A percentile compares a stretch with the other conserved stretches of the same genome.
These are phyloP conservation scores for Allium cepa DNA, from an alignment of 106 monocot genomes.

Conservation along the genomic window DNA sequence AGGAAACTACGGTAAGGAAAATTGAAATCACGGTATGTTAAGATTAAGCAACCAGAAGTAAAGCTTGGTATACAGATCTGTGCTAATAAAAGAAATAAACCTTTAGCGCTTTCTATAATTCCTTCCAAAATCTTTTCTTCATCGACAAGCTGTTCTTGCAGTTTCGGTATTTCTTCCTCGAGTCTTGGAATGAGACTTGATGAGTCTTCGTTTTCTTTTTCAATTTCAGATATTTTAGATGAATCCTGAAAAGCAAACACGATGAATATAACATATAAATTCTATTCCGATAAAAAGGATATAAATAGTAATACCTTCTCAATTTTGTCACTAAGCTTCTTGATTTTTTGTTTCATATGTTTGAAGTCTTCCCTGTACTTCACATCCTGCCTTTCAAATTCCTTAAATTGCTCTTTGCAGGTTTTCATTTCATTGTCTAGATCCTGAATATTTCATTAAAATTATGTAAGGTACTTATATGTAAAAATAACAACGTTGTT, in stretches of 20 bases:
- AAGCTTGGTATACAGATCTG: no score
- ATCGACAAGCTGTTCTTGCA: conserved; percentile 56
- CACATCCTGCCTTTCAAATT: conserved; percentile 80
- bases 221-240: conserved; percentile 52
- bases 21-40: not conserved
- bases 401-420: conserved; percentile 86
- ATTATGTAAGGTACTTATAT: not conserved
- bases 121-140: conserved; percentile 81
- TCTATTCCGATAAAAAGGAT: conserved; percentile 4
- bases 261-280: not conserved
- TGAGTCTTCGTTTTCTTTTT: conserved; percentile 63
- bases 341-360: conserved; percentile 84
- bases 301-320: conserved; percentile 39
- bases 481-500: not conserved
- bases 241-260: conserved; percentile 42
- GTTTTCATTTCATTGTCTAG: conserved; percentile 71
- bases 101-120: conserved; percentile 70
- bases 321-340: conserved; percentile 76
- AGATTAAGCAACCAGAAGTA: not conserved
- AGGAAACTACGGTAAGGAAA: no score
- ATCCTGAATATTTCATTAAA: conserved; percentile 37
- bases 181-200: conserved; percentile 68
- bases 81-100: conserved; percentile 13
- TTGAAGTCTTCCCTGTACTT: conserved; percentile 88
- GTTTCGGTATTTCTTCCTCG: conserved; percentile 73